A percentile compares a stretch with the other conserved stretches of the same genome.
Evolutionary conservation across 2,329 filamentous ascomycete species (phyloP).

Genomic region (Xylariaceae sp.): DNA sequence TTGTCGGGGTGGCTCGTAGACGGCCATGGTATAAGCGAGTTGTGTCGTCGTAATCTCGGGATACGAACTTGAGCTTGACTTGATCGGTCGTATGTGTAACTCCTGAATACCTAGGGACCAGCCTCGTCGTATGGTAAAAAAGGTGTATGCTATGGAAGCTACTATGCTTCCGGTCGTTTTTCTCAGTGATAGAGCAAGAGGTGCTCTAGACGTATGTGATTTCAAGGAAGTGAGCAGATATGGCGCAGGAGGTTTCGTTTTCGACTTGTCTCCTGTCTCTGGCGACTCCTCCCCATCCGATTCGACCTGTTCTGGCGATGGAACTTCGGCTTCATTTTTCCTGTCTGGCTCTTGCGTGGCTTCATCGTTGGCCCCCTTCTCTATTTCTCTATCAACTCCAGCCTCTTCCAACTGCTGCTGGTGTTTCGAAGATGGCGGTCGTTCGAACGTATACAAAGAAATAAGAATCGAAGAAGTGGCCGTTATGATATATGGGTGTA

Average conservation of each 20-base stretch:
- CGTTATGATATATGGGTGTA: slow-evolving; percentile 70
- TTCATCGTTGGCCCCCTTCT: slow-evolving; percentile 3
- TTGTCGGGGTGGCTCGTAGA: slow-evolving; percentile 22
- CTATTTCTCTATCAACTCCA: slow-evolving; percentile 9
- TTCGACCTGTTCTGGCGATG: not conserved
- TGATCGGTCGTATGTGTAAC: slow-evolving; percentile 53
- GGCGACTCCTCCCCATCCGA: not conserved
- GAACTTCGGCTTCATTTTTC: not conserved
- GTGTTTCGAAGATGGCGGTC: slow-evolving; percentile 11
- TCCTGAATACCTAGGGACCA: slow-evolving; percentile 95
- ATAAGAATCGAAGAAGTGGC: slow-evolving; percentile 70
- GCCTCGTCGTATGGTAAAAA: slow-evolving; percentile 64
- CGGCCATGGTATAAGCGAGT: slow-evolving; percentile 37
- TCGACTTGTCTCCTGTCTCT: not conserved
- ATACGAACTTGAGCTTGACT: slow-evolving; percentile 22
- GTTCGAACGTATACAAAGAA: slow-evolving; percentile 66
- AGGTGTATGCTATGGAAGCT: slow-evolving; percentile 82
- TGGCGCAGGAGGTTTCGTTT: slow-evolving; percentile 35
- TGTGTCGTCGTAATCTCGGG: slow-evolving; percentile 37
- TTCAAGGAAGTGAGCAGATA: slow-evolving; percentile 69
- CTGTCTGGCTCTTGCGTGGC: slow-evolving; percentile 2
- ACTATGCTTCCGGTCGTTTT: slow-evolving; percentile 57
- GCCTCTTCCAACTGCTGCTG: not conserved
- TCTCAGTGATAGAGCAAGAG: slow-evolving; percentile 79
- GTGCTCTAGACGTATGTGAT: slow-evolving; percentile 72